Base-by-base conservation (phyloP, 2,329 filamentous ascomycete species). In the Diaporthe australafricana region DNA sequence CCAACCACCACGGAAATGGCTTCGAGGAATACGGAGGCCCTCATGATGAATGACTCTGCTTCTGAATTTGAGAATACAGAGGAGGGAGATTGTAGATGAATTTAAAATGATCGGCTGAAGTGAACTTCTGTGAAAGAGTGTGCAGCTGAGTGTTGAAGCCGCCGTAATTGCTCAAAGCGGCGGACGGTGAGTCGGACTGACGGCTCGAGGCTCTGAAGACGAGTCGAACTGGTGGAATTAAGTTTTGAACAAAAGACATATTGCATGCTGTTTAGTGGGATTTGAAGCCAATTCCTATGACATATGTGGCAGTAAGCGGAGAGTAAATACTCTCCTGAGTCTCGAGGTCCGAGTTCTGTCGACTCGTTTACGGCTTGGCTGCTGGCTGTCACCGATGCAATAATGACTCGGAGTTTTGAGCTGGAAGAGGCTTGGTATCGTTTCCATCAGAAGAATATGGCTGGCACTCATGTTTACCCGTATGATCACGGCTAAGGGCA, bases 191-290 rank as follows among this genome's bases (percentile, higher is more conserved):
- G 40, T 47, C 40, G 57, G 12, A 47, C 42, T 17, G 57, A 48
- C 27, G 57, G 40, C 40, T 45, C 25, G 9, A 62, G 40, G 40
- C 25, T 62, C 30, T 62, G 5, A 30, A 62, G 17, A 62, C 45
- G 56, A 62, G 11, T 62, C 25, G 56, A 62, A 62, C 22, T 6
- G 56, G 45, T 47, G 25, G 57, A 12, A 63, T 63, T 48, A 47
- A 22, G 14, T 25, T 63, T 63, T 12, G 40, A 22, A 63, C 8
- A 7, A 63, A 35, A 48, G 9, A 63, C 40, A 47, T 47, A 11
- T 48, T 63, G 40, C 25, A 47, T 17, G 40, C 2, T 14, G 11
- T 47, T 22, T 17, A 35, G 40, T 48, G 27, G 45, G 25, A 7
- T n/a, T n/a, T 17, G 20, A 48, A 63, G 40, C 57, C 40, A 48